Percentiles rank a stretch among this genome's conserved stretches.
These are phyloP conservation scores for Mortierella alpina DNA, from an alignment of 192 early-diverging fungal genomes.

Conservation along the genomic window DNA sequence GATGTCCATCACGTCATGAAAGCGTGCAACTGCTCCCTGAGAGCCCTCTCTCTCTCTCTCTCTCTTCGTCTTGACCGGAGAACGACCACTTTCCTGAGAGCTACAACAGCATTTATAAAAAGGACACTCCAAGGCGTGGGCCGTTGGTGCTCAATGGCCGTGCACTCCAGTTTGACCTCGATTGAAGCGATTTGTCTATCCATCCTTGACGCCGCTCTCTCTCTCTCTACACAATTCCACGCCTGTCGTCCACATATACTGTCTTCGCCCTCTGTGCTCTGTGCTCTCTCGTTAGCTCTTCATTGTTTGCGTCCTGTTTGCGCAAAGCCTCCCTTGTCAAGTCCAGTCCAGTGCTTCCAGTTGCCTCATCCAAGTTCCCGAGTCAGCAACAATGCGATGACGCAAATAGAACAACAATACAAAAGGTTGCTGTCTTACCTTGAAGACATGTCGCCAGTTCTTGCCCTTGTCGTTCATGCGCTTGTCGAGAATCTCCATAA, in stretches of 20 bases:
- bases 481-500: conserved; percentile 99
- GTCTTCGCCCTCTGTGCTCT: too few species aligned
- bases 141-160: too few species aligned
- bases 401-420: conserved; percentile 1
- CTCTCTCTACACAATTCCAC: background rate
- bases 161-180: too few species aligned
- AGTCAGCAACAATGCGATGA: conserved; percentile 5
- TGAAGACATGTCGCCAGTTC: conserved; percentile 99
- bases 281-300: too few species aligned
- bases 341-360: background rate
- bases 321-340: conserved; percentile 12
- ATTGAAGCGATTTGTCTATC: background rate
- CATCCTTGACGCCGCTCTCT: background rate
- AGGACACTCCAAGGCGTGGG: background rate
- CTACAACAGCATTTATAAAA: background rate
- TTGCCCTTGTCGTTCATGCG: conserved; percentile 97
- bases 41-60: background rate
- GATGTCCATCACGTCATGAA: too few species aligned
- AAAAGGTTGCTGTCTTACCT: conserved; percentile 65
- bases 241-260: too few species aligned
- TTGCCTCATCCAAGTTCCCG: conserved; percentile 21
- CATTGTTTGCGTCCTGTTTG: background rate
- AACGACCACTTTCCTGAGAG: too few species aligned
- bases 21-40: conserved; percentile 1
- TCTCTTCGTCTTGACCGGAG: background rate